These are phyloP conservation scores for Tuber brumale DNA, from an alignment of 495 filamentous ascomycete genomes.

Conservation along the genomic window DNA sequence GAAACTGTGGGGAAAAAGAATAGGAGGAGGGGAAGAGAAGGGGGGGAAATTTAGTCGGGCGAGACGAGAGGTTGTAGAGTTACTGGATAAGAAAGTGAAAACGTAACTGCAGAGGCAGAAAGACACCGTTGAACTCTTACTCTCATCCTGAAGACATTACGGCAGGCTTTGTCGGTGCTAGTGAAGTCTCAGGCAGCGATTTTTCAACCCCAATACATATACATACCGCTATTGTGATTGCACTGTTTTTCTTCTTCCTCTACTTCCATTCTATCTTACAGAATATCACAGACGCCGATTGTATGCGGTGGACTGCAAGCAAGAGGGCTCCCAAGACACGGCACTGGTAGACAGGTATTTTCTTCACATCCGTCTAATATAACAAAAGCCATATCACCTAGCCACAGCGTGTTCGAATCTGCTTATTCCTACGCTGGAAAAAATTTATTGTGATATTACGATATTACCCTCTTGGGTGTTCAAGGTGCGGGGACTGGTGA, in stretches of 20 bases:
- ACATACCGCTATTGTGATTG: not conserved
- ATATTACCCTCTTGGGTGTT: not conserved
- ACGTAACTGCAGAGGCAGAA: not conserved
- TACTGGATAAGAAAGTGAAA: not conserved
- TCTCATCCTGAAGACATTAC: not conserved
- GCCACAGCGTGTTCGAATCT: not conserved
- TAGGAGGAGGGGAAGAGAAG: constrained; percentile 1
- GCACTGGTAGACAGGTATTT: not conserved
- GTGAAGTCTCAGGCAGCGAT: not conserved
- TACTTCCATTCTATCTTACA: not conserved
- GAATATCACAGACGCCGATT: not conserved
- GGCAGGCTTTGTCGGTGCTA: not conserved
- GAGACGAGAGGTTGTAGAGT: not conserved
- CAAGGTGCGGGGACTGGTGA: not conserved
- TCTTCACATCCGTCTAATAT: not conserved
- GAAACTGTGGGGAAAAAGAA: not conserved
- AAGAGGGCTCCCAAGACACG: not conserved
- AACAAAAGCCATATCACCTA: not conserved
- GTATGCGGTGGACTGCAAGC: not conserved
- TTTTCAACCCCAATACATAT: not conserved
- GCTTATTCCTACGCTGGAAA: not conserved
- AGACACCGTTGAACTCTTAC: not conserved
- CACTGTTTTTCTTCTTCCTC: not conserved
- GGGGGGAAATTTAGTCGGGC: constrained; percentile 11
- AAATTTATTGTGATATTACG: no score